Evolutionary conservation across 495 filamentous ascomycete species (phyloP), one percentile per base, ranked within the genome.

Genomic region (Xylaria curta): DNA sequence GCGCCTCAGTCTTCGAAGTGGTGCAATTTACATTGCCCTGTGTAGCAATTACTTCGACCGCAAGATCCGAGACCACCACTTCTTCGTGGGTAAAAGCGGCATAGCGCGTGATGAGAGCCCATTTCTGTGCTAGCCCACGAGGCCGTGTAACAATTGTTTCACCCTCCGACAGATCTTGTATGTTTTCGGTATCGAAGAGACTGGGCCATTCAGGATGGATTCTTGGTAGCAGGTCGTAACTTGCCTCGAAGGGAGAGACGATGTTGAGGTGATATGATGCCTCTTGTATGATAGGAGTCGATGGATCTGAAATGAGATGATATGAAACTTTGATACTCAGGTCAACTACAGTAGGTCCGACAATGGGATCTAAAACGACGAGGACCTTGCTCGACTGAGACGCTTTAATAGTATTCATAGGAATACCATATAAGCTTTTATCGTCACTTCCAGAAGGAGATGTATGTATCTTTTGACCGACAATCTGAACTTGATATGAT

Each of bases 171-270:
- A 75, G 17, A 17, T 80, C 72, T 59, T 83, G 73, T 47, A 82
- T 76, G 51, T 78, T 78, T 54, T 87, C 85, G 8, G 83, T 75
- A 6, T 87, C 84, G 77, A 98, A 98, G 76, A 94, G 91, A 74
- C 89, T 92, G 9, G 97, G 95, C 95, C 95, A 98, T 10, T 91
- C 89, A 1, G 88, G 83, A 81, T 97, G 90, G 6, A 97, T 79
- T 4, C 90, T 88, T 17, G 96, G 94, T 2, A 88, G 83, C 74
- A 97, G 91, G 65, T 95, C 92, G 75, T 94, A 97, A 73, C 90
- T 93, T 9, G 94, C 92, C 81, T 97, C 93, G 72, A 98, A 97
- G 9, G 96, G 94, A 46, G 88, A 89, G 65, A 92, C 85, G 66
- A 98, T 85, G 19, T 90, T 87, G 17, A 99, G 76, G 17, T 90